phyloP scores from a whole-genome alignment of 805 yeast species.

The Metschnikowia matae region DNA sequence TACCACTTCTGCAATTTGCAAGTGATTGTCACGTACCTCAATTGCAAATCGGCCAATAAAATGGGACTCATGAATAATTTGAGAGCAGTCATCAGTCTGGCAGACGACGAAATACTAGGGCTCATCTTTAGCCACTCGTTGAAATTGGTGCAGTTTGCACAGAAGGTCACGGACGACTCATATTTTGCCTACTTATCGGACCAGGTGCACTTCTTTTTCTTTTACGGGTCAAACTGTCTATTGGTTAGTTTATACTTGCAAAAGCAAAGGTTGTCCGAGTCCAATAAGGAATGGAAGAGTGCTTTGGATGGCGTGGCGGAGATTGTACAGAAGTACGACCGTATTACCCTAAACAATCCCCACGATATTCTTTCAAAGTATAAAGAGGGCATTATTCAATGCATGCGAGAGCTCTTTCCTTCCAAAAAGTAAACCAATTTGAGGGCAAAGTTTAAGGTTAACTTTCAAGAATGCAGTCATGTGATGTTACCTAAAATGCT shows the following conservation, averaged over 20 bases:
- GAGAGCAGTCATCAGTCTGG: conserved; percentile 20
- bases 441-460: conserved; percentile 39
- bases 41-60: background rate
- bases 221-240: conserved; percentile 38
- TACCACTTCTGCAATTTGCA: conserved; percentile 58
- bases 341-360: conserved; percentile 25
- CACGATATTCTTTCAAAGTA: conserved; percentile 31
- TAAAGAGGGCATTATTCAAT: conserved; percentile 19
- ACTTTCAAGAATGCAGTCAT: conserved; percentile 26
- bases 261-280: background rate
- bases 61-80: conserved; percentile 17
- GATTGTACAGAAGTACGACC: conserved; percentile 27
- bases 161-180: conserved; percentile 43
- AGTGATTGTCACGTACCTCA: conserved; percentile 39
- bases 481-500: too few species aligned
- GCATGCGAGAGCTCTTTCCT: conserved; percentile 10
- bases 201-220: conserved; percentile 56
- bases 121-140: conserved; percentile 40
- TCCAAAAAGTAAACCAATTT: conserved; percentile 13
- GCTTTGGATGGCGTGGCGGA: conserved; percentile 16
- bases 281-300: conserved; percentile 1
- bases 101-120: conserved; percentile 26
- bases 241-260: conserved; percentile 22
- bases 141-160: conserved; percentile 39
- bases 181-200: conserved; percentile 70